These are phyloP conservation scores for Kodamaea nitidulidarum DNA, from an alignment of 805 yeast species.

Conservation along the genomic window DNA sequence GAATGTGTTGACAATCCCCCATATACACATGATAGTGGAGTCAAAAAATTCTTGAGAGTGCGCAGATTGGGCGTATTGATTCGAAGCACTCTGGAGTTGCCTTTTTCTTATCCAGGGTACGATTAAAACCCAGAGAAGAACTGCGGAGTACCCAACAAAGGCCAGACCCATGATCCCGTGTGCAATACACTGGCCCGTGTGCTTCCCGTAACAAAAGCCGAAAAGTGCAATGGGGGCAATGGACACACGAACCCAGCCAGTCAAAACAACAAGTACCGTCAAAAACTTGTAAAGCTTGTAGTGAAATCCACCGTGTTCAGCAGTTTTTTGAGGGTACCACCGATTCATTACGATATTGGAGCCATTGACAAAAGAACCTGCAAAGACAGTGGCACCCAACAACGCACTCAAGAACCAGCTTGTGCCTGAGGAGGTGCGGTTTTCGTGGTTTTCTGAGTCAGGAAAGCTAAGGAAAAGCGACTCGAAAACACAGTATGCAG, in stretches of 20 bases:
- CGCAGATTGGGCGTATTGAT: constrained; percentile 11
- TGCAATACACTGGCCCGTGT: constrained; percentile 93
- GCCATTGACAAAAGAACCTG: constrained; percentile 56
- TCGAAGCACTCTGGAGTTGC: background rate
- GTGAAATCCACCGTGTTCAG: constrained; percentile 31
- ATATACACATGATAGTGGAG: constrained; percentile 69
- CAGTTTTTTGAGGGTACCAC: constrained; percentile 31
- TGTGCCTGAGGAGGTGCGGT: constrained; percentile 62
- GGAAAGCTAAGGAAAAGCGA: constrained; percentile 57
- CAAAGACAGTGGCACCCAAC: constrained; percentile 44
- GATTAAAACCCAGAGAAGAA: constrained; percentile 61
- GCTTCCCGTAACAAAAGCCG: constrained; percentile 80
- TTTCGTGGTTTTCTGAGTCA: constrained; percentile 63
- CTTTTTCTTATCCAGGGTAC: constrained; percentile 69
- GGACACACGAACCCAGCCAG: constrained; percentile 77
- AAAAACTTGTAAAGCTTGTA: constrained; percentile 36
- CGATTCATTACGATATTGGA: constrained; percentile 39
- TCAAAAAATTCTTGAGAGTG: constrained; percentile 82
- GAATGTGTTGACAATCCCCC: constrained; percentile 94
- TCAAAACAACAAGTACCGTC: constrained; percentile 44
- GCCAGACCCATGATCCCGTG: constrained; percentile 97
- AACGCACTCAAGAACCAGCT: constrained; percentile 56
- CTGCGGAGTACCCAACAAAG: constrained; percentile 74
- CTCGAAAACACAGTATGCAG: constrained; percentile 53
- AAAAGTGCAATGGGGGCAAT: constrained; percentile 79